Evolutionary conservation across 305 asterid genomes (phyloP).

Genomic region (Fraxinus latifolia): DNA sequence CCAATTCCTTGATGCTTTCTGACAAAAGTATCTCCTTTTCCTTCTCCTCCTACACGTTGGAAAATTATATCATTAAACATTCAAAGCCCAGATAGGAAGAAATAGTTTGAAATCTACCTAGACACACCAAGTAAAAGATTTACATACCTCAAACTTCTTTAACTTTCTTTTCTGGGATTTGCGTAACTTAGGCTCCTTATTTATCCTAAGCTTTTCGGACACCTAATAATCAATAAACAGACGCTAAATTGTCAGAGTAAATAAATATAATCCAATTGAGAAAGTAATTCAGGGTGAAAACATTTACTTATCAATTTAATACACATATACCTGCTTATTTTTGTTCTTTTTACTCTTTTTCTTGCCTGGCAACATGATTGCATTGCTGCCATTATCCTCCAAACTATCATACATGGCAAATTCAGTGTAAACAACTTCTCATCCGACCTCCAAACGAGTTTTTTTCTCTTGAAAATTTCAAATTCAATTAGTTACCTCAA

Average conservation of each 20-base stretch:
- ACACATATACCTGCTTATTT: slow-evolving; percentile 44
- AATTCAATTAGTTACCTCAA: slow-evolving; percentile 21
- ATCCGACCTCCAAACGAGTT: background rate
- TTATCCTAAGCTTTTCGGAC: slow-evolving; percentile 26
- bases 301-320: background rate
- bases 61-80: slow-evolving; percentile 16
- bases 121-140: background rate
- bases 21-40: slow-evolving; percentile 57
- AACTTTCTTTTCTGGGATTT: slow-evolving; percentile 78
- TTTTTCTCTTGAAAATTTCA: background rate
- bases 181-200: slow-evolving; percentile 47
- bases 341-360: slow-evolving; percentile 45
- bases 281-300: background rate
- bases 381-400: slow-evolving; percentile 45
- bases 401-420: slow-evolving; percentile 21
- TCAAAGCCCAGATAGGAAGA: slow-evolving; percentile 6
- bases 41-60: slow-evolving; percentile 69
- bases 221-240: slow-evolving; percentile 26
- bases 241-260: background rate
- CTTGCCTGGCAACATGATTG: slow-evolving; percentile 47
- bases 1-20: slow-evolving; percentile 64
- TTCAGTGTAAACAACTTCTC: background rate
- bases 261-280: background rate
- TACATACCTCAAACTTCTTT: slow-evolving; percentile 68
- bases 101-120: background rate